Evolutionary conservation across 305 asterid species (phyloP).

Genomic region (Rubia occidens): DNA sequence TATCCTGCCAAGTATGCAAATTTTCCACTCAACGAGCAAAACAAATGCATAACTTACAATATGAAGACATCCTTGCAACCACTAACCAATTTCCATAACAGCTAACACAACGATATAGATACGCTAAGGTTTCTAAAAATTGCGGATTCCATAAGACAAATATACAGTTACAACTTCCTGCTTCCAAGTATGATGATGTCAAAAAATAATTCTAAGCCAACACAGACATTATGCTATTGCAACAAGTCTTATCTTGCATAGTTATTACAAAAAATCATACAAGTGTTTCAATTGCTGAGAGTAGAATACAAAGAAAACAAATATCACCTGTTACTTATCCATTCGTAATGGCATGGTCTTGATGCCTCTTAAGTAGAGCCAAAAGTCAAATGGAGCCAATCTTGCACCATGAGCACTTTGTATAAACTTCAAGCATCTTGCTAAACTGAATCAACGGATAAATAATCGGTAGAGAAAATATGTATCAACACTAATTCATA

Average conservation of each 20-base stretch:
- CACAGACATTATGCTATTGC: not conserved
- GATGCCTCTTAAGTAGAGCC: not conserved
- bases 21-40: not conserved
- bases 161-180: no score
- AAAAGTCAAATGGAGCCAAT: not conserved
- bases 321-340: constrained; percentile 73
- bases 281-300: not conserved
- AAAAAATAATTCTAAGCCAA: no score
- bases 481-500: not conserved
- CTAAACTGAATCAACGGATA: not conserved
- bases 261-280: not conserved
- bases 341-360: constrained; percentile 41
- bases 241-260: not conserved
- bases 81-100: not conserved
- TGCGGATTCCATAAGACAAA: not conserved
- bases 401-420: constrained; percentile 22
- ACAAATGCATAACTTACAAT: not conserved
- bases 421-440: not conserved
- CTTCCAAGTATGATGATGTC: no score
- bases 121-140: not conserved
- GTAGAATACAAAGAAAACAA: not conserved
- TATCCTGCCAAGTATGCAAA: constrained; percentile 17
- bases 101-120: not conserved
- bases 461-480: not conserved
- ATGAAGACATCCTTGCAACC: not conserved